A percentile compares a stretch with the other conserved stretches of the same genome.
Conservation (phyloP, 2,329 filamentous ascomycete genomes). For the Orbilia oligospora region DNA sequence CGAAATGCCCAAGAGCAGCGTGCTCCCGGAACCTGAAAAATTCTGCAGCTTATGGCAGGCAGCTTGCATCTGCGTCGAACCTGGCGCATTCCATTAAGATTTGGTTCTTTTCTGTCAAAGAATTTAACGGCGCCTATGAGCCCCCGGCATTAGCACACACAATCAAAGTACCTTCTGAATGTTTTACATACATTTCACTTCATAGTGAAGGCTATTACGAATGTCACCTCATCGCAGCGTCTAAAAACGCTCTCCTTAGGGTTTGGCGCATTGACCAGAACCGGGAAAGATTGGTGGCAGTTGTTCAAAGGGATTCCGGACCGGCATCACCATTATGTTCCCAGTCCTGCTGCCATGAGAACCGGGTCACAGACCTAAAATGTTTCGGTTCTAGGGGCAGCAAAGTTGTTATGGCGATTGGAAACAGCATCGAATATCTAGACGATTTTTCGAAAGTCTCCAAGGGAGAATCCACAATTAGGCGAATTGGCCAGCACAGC, state of each 20-base stretch:
- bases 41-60: neutral
- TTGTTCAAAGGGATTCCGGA: neutral
- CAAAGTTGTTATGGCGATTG: neutral
- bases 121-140: no score
- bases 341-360: neutral
- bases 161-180: neutral
- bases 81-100: neutral
- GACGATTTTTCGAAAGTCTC: no score
- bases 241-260: neutral
- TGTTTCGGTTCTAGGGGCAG: no score
- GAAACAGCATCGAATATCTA: neutral
- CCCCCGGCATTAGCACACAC: no score
- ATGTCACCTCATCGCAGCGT: neutral
- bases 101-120: neutral
- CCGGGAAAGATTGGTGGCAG: neutral
- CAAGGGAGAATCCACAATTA: no score
- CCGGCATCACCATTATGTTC: neutral
- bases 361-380: neutral
- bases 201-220: no score
- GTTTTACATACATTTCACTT: neutral
- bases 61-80: neutral
- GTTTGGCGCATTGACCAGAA: neutral
- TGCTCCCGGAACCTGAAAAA: neutral
- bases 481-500: no score
- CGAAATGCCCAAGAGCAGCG: neutral